Evolutionary conservation across 768 basidiomycete species (phyloP).

Genomic region (Lentinula sp.): DNA sequence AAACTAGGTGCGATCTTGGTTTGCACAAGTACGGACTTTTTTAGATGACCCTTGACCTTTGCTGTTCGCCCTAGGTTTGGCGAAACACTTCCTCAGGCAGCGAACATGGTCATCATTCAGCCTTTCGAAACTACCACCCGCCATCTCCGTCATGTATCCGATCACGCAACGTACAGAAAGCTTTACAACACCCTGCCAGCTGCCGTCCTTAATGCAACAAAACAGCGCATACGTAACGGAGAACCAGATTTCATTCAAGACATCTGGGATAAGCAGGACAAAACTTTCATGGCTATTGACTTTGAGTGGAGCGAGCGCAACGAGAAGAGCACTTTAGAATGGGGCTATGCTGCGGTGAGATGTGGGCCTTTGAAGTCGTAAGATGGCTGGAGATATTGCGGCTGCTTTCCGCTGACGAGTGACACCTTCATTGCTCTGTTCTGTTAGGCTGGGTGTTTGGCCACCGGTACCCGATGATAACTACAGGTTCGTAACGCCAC

Average conservation of each 20-base stretch:
- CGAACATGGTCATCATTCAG: slow-evolving; percentile 61
- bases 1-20: slow-evolving; percentile 47
- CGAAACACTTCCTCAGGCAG: slow-evolving; percentile 64
- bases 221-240: slow-evolving; percentile 57
- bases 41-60: not conserved
- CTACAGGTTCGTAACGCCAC: slow-evolving; percentile 49
- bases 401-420: not conserved
- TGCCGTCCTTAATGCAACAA: slow-evolving; percentile 57
- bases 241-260: slow-evolving; percentile 59
- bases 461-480: slow-evolving; percentile 71
- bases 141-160: slow-evolving; percentile 65
- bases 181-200: slow-evolving; percentile 68
- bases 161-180: slow-evolving; percentile 64
- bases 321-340: slow-evolving; percentile 62
- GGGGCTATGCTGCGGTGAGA: slow-evolving; percentile 77
- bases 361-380: slow-evolving; percentile 68
- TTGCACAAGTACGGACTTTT: not conserved
- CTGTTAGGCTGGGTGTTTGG: slow-evolving; percentile 58
- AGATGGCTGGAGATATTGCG: slow-evolving; percentile 20
- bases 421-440: not conserved
- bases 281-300: slow-evolving; percentile 69
- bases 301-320: slow-evolving; percentile 77
- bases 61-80: slow-evolving; percentile 48
- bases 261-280: slow-evolving; percentile 64
- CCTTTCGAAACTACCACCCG: slow-evolving; percentile 66